Evolutionary conservation across 768 basidiomycete species (phyloP).

Genomic region (Mycena rosella): DNA sequence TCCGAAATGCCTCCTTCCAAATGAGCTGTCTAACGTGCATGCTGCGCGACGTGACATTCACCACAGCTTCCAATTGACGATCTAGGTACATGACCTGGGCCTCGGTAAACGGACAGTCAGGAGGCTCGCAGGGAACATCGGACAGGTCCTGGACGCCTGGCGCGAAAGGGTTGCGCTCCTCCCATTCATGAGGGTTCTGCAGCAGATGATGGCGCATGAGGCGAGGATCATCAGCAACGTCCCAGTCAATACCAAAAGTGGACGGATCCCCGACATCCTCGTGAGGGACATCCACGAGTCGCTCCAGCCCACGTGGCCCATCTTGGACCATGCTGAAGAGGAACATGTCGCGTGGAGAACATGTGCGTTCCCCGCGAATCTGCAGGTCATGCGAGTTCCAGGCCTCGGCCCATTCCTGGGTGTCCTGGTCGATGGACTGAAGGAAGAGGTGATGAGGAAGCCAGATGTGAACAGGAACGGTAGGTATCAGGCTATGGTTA

Average conservation of each 20-base stretch:
- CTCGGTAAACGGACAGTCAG: background rate
- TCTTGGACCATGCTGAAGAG: background rate
- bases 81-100: background rate
- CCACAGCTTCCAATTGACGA: background rate
- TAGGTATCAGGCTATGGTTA: constrained; percentile 41
- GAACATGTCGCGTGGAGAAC: constrained; percentile 5
- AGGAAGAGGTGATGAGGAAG: constrained; percentile 4
- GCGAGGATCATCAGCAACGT: constrained; percentile 15
- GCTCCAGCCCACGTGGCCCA: background rate
- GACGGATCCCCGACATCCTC: no score
- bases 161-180: constrained; percentile 22
- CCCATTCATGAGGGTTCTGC: constrained; percentile 28
- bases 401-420: background rate
- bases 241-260: no score
- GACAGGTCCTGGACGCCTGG: background rate
- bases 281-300: background rate
- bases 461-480: constrained; percentile 18
- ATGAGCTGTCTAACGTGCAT: background rate
- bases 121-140: background rate
- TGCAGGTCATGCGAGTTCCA: constrained; percentile 9
- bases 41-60: background rate
- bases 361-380: background rate
- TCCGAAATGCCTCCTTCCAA: background rate
- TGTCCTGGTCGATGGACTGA: background rate
- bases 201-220: constrained; percentile 24